A percentile compares a stretch with the other conserved stretches of the same genome.
Evolutionary conservation across 306 rosid species (phyloP).

Genomic region (Trichosanthes cucumerina): DNA sequence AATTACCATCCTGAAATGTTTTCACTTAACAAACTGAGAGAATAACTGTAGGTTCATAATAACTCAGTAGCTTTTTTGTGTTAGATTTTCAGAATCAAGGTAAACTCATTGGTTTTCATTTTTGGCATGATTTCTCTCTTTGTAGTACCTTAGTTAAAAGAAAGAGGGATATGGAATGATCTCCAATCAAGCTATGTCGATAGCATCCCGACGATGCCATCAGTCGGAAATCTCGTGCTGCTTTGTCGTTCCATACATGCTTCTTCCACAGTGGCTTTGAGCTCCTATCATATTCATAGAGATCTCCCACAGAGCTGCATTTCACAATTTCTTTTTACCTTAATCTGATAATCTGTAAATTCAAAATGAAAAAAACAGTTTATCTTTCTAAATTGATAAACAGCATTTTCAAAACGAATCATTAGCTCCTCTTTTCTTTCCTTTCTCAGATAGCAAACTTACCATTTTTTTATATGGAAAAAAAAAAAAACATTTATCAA

Average conservation of each 20-base stretch:
- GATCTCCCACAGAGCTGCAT: slow-evolving; percentile 77
- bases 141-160: slow-evolving; percentile 74
- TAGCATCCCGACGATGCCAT: slow-evolving; percentile 42
- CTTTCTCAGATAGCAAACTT: neutral
- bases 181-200: slow-evolving; percentile 45
- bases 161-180: slow-evolving; percentile 66
- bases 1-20: slow-evolving; percentile 49
- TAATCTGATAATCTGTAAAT: slow-evolving; percentile 15
- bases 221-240: slow-evolving; percentile 32
- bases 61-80: neutral
- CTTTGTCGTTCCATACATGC: slow-evolving; percentile 64
- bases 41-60: neutral
- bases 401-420: neutral
- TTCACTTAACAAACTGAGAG: neutral
- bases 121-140: neutral
- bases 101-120: neutral
- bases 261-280: slow-evolving; percentile 90
- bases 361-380: slow-evolving; percentile 7
- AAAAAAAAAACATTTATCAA: neutral
- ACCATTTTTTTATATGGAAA: neutral
- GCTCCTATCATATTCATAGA: slow-evolving; percentile 66
- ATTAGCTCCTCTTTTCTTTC: neutral
- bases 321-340: slow-evolving; percentile 9
- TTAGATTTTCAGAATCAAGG: neutral
- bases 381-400: neutral